Evolutionary conservation across 2,329 filamentous ascomycete genomes (phyloP), one percentile per base, ranked within the genome.

Genomic region (Aspergillus sp.): DNA sequence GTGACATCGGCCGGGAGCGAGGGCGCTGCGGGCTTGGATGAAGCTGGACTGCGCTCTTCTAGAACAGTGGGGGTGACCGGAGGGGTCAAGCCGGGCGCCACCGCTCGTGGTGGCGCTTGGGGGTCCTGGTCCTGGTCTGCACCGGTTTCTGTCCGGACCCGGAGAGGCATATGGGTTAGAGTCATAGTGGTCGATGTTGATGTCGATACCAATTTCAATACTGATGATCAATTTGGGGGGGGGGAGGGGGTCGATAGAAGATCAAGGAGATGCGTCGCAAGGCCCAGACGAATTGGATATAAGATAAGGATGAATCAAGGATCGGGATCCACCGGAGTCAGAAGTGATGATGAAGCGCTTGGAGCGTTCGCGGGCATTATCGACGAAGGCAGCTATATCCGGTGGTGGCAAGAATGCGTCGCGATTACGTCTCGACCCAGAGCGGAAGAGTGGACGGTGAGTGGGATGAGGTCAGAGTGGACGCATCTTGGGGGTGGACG

Each of bases 51-150:
- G 32, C 33, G 50, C 16, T 53, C 54, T 38, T 63, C 54, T 22
- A 60, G 62, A 26, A 57, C 57, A 16, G 63, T 66, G 40, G 70
- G 70, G 5, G 70, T 71, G 10, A 72, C 61, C 9, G 70, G 70
- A 30, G 70, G 70, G 13, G 69, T 72, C 38, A 70, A 63, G 45
- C 52, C 60, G 6, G 58, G 53, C n/a, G 47, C 41, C 20, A 56
- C 56, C 11, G 49, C 50, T 26, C 53, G 51, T 11, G 56, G 43
- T 11, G 56, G 45, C 24, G 52, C 19, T 16, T 54, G 30, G 7
- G 52, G 20, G 11, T 40, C 49, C 26, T 59, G 20, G 11, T 40
- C 49, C 26, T 59, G 52, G 36, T 38, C 55, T 48, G 57, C 22
- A 13, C 58, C 49, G 4, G 45, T 20, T 13, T 53, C 49, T 7